Evolutionary conservation across 2,329 filamentous ascomycete species (phyloP).

Genomic region (Akanthomyces dipterigenus): DNA sequence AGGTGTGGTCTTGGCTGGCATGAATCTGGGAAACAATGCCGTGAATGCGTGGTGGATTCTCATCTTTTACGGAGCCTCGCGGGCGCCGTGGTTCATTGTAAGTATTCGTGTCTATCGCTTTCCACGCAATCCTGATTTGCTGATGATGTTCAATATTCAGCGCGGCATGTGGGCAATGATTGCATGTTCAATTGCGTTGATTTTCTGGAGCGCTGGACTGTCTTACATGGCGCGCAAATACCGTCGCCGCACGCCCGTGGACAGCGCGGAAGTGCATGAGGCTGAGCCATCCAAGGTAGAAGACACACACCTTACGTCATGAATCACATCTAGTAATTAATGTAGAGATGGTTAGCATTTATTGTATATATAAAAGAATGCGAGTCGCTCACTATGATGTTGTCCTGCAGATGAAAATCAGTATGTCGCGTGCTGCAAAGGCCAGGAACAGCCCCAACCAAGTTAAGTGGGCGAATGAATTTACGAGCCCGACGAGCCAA

Average conservation of each 20-base stretch:
- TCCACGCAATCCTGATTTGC: not conserved
- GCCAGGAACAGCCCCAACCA: too few species aligned
- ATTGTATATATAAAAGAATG: too few species aligned
- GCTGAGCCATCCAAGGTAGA: not conserved
- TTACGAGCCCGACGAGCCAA: too few species aligned
- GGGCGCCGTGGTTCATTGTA: slow-evolving; percentile 59
- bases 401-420: too few species aligned
- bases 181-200: slow-evolving; percentile 51
- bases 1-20: slow-evolving; percentile 61
- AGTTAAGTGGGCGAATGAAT: too few species aligned
- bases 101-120: slow-evolving; percentile 22
- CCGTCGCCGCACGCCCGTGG: not conserved
- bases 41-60: slow-evolving; percentile 70
- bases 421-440: too few species aligned
- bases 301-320: too few species aligned
- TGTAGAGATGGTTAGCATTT: too few species aligned
- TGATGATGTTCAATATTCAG: slow-evolving; percentile 24
- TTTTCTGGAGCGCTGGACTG: slow-evolving; percentile 51
- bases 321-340: not conserved
- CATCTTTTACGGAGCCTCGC: slow-evolving; percentile 60
- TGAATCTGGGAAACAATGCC: slow-evolving; percentile 63
- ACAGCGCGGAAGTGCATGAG: not conserved
- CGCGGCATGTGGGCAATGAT: slow-evolving; percentile 72
- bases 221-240: slow-evolving; percentile 26
- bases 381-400: too few species aligned